Base-by-base conservation (phyloP, 2,329 filamentous ascomycete genomes). In the Sclerotinia spermophila region DNA sequence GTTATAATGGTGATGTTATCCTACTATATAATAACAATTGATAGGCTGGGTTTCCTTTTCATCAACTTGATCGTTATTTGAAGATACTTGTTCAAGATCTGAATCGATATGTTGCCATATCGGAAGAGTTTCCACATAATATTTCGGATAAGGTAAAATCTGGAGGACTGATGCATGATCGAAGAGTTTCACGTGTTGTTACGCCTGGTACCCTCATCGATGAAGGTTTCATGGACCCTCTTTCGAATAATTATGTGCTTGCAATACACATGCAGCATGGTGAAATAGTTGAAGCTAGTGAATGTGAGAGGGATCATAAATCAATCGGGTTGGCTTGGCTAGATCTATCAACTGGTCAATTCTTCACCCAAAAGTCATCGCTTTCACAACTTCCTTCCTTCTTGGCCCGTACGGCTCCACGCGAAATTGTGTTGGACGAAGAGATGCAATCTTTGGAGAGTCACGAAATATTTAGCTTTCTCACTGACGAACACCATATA, bases 171-270 rank as follows among this genome's bases (percentile, higher is more conserved):
- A 85, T 95, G 83, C 96, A 96, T 79, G 92, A 96, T 79, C 90
- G 96, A 38, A 89, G 85, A 75, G 93, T 99, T 21, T 88, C 92
- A 27, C 90, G 96, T 71, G 90, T 99, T 75, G 89, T 99, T 78
- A 98, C 96, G 0, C 94, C 96, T 1, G 96, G 96, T 30, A 99
- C 96, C 1, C 84, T 99, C 68, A 97, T 99, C 75, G 96, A 99
- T 80, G 96, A 99, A 81, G 94, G 94, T 76, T 99, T 98, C 80
- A 94, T 99, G 84, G 93, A 98, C 79, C 93, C 94, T 1, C 95
- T 92, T 79, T 89, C 92, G 77, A 97, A 96, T 81, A 98, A 97
- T 79, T 99, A 95, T 80, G 85, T 98, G 45, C 87, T 98, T 79
- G 90, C 92, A 51, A 86, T 98, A 62, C 88, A 96, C 78, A 79